Conservation (phyloP, 306 rosid genomes). For the Albizia julibrissin region DNA sequence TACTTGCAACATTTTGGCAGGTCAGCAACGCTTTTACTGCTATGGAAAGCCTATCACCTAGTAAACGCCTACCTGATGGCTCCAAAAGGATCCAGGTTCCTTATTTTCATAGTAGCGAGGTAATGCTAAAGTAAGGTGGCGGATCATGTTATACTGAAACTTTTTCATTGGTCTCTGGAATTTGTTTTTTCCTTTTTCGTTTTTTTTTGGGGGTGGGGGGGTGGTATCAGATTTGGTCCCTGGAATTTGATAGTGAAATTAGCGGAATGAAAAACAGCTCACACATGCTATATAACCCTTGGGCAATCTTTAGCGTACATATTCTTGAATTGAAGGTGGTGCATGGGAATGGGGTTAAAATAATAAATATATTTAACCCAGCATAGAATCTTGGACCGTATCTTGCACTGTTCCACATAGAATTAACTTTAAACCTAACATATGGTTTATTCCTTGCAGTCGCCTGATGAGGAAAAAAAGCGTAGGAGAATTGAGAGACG, state of each 20-base stretch:
- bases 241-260: not conserved
- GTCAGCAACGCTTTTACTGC: slow-evolving; percentile 44
- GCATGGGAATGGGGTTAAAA: not conserved
- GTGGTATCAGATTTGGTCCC: not conserved
- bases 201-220: too few species aligned
- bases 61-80: slow-evolving; percentile 89
- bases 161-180: not conserved
- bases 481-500: slow-evolving; percentile 59
- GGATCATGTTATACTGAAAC: not conserved
- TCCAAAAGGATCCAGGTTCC: slow-evolving; percentile 88
- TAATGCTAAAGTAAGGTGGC: slow-evolving; percentile 27
- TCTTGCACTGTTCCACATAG: not conserved
- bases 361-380: not conserved
- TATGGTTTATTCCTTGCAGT: slow-evolving; percentile 42
- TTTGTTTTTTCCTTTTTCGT: too few species aligned
- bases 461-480: slow-evolving; percentile 54
- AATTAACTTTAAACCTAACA: not conserved
- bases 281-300: not conserved
- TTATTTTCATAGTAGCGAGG: slow-evolving; percentile 61
- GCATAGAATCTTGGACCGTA: not conserved
- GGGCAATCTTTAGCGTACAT: not conserved
- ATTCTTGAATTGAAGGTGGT: not conserved
- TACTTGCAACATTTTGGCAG: slow-evolving; percentile 44
- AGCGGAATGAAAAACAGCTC: not conserved
- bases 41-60: slow-evolving; percentile 59